Base-by-base conservation (phyloP, 1,139 yeast genomes). In the Sugiyamaella novakii region DNA sequence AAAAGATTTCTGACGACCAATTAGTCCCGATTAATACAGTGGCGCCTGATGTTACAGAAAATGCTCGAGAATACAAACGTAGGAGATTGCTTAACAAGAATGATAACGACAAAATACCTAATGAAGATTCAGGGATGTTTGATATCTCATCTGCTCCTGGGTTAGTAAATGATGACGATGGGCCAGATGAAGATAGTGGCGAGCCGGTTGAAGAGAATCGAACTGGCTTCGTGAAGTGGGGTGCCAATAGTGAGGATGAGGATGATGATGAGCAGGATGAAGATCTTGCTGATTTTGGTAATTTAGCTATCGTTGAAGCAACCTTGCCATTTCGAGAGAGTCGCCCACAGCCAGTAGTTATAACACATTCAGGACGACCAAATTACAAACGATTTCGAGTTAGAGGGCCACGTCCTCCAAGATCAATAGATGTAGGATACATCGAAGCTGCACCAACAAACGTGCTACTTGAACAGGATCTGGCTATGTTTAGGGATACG, bases 291-390 rank as follows among this genome's bases (percentile, higher is more conserved):
- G 43, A 44, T 27, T 38, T 54, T 19, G 18, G 34, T 11, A 40
- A 49, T 30, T 36, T 55, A 33, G 59, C 54, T 5, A 49, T 55
- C 5, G 55, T 56, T 3, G 58, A 53, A 21, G 44, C 29, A 35
- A 47, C 11, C 39, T 49, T 38, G 54, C 31, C 22, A 22, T 38
- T 27, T 17, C 11, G 36, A 14, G 25, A 29, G 22, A 8, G 14
- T 5, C 37, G 15, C 5, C 24, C 33, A 10, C 22, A 2, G 10
- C 24, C 38, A 3, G 33, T 18, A 17, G 29, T 28, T 2, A 17
- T 36, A 4, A 17, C 14, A 18, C 29, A 11, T 2, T 33, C 38
- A 5, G 33, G 33, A 15, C 11, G 25, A 14, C 54, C 54, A 3
- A 53, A 53, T 44, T 53, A 40, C 40, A 53, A 53, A 36, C 29